Conservation (phyloP, 352 stramenopile genomes). For the Thalassiosira oceanica region DNA sequence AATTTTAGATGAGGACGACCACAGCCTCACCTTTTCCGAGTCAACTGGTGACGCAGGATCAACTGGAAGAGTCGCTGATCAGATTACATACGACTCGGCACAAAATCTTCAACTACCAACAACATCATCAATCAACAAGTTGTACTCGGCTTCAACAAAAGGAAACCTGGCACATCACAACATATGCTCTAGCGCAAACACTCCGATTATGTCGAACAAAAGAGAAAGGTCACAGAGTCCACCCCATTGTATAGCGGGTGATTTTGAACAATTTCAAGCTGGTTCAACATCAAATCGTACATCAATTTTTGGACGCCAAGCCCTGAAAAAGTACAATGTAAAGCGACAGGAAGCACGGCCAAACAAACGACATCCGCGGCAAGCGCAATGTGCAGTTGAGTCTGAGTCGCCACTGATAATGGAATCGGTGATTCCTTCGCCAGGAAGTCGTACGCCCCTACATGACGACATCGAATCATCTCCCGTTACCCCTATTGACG, state of each 20-base stretch:
- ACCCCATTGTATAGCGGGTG: not conserved
- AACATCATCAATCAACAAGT: too few relatives aligned
- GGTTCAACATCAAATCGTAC: not conserved
- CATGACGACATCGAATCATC: not conserved
- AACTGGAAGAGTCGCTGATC: too few relatives aligned
- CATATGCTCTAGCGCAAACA: conserved; percentile 3
- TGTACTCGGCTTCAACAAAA: too few relatives aligned
- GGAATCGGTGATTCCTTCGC: not conserved
- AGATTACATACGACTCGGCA: too few relatives aligned
- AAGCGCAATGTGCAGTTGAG: not conserved
- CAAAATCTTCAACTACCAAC: too few relatives aligned
- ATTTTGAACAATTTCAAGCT: not conserved
- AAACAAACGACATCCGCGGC: not conserved
- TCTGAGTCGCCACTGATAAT: conserved; percentile 5
- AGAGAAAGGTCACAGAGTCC: not conserved
- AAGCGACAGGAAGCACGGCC: not conserved
- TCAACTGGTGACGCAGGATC: too few relatives aligned
- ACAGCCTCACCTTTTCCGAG: too few relatives aligned
- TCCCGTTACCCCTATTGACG: not conserved
- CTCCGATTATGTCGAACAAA: conserved; percentile 2
- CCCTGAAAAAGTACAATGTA: conserved; percentile 15
- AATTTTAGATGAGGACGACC: too few relatives aligned
- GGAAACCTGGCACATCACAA: too few relatives aligned
- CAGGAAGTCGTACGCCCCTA: not conserved
- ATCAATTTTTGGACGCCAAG: conserved; percentile 8